Evolutionary conservation across 2,329 filamentous ascomycete genomes (phyloP).

Genomic region (Aplosporella prunicola): DNA sequence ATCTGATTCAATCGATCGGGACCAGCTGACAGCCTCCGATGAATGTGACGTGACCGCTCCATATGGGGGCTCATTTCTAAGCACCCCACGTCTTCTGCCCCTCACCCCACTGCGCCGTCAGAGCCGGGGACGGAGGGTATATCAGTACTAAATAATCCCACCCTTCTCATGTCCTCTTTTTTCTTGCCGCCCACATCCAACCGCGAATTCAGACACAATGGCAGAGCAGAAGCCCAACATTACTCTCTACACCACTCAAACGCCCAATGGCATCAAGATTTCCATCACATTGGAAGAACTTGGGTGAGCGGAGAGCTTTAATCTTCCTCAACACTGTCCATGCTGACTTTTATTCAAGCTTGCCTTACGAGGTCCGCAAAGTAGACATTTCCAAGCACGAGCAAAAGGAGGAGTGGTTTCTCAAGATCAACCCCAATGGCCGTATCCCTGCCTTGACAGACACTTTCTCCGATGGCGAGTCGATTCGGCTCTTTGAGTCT

Average conservation of each 20-base stretch:
- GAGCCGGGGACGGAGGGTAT: too few species aligned
- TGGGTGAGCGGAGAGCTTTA: conserved; percentile 20
- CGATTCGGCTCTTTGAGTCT: conserved; percentile 71
- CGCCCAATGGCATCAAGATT: conserved; percentile 84
- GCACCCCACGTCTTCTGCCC: too few species aligned
- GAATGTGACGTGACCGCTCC: too few species aligned
- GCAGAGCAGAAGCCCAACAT: conserved; percentile 35
- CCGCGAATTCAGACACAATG: conserved; percentile 8
- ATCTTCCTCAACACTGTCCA: background rate
- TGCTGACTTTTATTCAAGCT: conserved; percentile 15
- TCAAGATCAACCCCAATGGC: conserved; percentile 87
- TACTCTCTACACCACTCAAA: conserved; percentile 71
- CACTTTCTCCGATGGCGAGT: conserved; percentile 61
- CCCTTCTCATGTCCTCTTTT: too few species aligned
- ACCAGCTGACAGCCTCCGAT: too few species aligned
- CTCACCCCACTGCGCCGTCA: too few species aligned
- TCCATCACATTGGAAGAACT: conserved; percentile 82
- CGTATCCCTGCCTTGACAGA: conserved; percentile 84
- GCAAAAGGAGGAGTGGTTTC: conserved; percentile 83
- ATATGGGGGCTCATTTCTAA: too few species aligned
- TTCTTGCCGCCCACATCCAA: too few species aligned
- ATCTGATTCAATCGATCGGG: too few species aligned
- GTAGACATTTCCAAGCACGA: conserved; percentile 65
- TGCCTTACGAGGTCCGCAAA: conserved; percentile 67
- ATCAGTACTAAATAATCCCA: too few species aligned